phyloP scores from a whole-genome alignment of 495 filamentous ascomycete genomes.

The Apiosordaria backusii region DNA sequence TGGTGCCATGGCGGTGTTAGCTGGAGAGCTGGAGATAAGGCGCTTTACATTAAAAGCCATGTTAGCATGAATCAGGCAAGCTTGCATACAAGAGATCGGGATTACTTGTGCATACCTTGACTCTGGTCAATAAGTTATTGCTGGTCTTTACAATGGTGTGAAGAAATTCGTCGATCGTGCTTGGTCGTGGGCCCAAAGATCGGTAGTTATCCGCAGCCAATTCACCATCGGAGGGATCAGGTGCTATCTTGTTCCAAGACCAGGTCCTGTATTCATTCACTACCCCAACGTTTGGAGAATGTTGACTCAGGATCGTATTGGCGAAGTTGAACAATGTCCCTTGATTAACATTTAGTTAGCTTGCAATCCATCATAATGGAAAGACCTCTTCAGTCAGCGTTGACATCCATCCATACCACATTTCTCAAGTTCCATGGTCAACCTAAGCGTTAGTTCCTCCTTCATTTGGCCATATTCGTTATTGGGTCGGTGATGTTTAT shows the following conservation, averaged over 20 bases:
- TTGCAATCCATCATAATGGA: too few relatives aligned
- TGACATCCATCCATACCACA: too few relatives aligned
- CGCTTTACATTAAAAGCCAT: too few relatives aligned
- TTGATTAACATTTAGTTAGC: neutral
- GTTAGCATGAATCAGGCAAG: neutral
- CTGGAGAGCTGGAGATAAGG: neutral
- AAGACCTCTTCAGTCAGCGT: too few relatives aligned
- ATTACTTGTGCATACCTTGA: neutral
- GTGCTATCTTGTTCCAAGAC: neutral
- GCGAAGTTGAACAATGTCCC: neutral
- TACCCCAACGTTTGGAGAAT: neutral
- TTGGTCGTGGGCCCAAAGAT: neutral
- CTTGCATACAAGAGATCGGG: neutral
- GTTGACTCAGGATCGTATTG: neutral
- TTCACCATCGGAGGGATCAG: neutral
- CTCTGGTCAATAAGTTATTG: neutral
- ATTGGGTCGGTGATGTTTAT: neutral
- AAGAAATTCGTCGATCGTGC: neutral
- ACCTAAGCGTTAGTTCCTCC: too few relatives aligned
- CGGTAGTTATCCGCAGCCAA: neutral
- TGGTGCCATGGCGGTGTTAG: too few relatives aligned
- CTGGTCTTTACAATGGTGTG: neutral
- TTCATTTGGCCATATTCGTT: neutral
- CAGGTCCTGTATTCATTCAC: neutral
- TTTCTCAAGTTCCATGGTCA: conserved; percentile 1